Percentiles rank a stretch among this genome's conserved stretches.
Evolutionary conservation across 257 asterid genomes (phyloP).

Genomic region (Plantago elongata): DNA sequence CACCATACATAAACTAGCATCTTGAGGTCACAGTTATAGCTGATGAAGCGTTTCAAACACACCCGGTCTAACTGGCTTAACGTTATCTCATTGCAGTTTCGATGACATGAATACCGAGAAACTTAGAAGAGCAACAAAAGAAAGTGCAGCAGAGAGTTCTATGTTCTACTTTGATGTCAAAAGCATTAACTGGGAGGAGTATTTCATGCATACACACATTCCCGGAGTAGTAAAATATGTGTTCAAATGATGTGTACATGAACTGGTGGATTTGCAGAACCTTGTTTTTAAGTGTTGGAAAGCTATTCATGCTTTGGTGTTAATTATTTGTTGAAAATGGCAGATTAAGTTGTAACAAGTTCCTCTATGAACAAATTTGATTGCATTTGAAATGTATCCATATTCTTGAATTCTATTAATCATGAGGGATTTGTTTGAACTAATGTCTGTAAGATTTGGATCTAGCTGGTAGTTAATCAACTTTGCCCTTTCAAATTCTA

Average conservation of each 20-base stretch:
- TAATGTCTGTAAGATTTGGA: no score
- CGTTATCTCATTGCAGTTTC: conserved; percentile 33
- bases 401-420: background rate
- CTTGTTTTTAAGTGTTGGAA: conserved; percentile 4
- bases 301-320: background rate
- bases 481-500: no score
- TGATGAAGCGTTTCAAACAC: background rate
- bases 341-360: background rate
- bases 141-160: conserved; percentile 30
- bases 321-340: conserved; percentile 2
- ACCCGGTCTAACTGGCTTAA: background rate
- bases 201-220: conserved; percentile 54
- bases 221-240: conserved; percentile 80
- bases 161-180: conserved; percentile 69
- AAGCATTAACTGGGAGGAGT: conserved; percentile 68
- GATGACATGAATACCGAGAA: conserved; percentile 74
- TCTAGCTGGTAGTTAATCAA: no score
- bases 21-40: background rate
- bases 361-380: background rate
- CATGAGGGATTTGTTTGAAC: conserved; percentile 1
- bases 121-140: conserved; percentile 42
- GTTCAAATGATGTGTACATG: conserved; percentile 33
- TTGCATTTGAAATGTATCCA: background rate
- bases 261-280: background rate
- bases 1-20: background rate